These are phyloP conservation scores for Cryptococcus jaspeensis DNA, from an alignment of 1,284 basidiomycete species.

Conservation along the genomic window DNA sequence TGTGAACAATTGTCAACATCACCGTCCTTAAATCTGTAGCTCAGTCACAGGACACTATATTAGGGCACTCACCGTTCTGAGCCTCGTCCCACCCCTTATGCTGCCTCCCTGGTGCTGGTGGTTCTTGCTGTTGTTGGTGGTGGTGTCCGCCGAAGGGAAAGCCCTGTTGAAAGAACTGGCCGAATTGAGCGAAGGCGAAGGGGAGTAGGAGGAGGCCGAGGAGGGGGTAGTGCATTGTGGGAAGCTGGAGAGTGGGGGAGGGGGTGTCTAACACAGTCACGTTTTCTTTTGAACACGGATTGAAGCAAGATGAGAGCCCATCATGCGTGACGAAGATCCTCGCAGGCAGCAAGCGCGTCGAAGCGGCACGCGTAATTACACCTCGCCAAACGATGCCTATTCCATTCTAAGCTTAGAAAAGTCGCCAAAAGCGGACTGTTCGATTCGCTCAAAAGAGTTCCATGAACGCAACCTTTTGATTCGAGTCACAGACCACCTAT, in stretches of 20 bases:
- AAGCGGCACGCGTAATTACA: not conserved
- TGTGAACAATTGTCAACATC: slow-evolving; percentile 3
- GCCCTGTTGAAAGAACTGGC: slow-evolving; percentile 44
- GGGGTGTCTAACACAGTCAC: too few relatives aligned
- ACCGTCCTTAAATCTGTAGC: too few relatives aligned
- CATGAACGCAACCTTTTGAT: not conserved
- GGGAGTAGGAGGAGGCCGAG: not conserved
- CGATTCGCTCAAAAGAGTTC: too few relatives aligned
- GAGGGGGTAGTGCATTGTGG: not conserved
- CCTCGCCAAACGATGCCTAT: too few relatives aligned
- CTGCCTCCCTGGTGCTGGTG: slow-evolving; percentile 16
- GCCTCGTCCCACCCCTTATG: slow-evolving; percentile 43
- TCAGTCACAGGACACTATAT: not conserved
- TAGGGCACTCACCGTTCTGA: slow-evolving; percentile 28
- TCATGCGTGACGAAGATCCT: too few relatives aligned
- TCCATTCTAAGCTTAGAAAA: too few relatives aligned
- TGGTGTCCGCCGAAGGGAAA: slow-evolving; percentile 32
- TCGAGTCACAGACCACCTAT: not conserved
- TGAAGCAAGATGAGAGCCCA: too few relatives aligned
- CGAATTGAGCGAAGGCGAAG: slow-evolving; percentile 33
- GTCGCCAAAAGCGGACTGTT: too few relatives aligned
- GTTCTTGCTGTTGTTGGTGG: slow-evolving; percentile 13
- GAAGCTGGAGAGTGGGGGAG: too few relatives aligned
- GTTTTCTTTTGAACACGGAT: too few relatives aligned
- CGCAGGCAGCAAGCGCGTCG: too few relatives aligned